Percentiles rank a stretch among this genome's conserved stretches.
phyloP scores from a whole-genome alignment of 2,329 filamentous ascomycete species.

The Triangularia setosa region DNA sequence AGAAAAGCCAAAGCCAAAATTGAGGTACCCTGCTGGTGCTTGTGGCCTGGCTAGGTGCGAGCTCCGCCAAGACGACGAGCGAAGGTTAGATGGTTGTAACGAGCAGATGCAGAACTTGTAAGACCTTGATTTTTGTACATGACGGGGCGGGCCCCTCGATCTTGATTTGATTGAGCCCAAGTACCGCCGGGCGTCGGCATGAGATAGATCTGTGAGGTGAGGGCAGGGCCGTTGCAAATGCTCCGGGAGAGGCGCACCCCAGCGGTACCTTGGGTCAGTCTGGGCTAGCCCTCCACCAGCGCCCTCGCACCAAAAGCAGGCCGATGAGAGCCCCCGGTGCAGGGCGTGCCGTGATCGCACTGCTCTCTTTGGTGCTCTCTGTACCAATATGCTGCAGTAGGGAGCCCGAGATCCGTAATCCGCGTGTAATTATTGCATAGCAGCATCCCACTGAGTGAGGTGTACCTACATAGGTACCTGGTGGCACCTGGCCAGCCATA shows the following conservation, averaged over 20 bases:
- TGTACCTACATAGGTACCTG: not conserved
- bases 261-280: not conserved
- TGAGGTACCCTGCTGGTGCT: not conserved
- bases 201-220: no score
- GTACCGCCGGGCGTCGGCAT: not conserved
- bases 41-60: not conserved
- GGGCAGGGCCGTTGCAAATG: not conserved
- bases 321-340: not conserved
- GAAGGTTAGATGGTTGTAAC: not conserved
- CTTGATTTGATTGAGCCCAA: constrained; percentile 8
- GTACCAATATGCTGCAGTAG: no score
- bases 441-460: no score
- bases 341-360: not conserved
- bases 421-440: no score
- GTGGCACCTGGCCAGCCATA: not conserved
- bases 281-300: not conserved
- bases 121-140: constrained; percentile 19
- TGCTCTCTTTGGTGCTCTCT: not conserved
- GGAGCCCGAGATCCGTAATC: no score
- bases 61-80: not conserved
- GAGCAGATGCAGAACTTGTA: constrained; percentile 7
- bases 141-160: not conserved
- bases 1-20: constrained; percentile 2
- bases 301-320: not conserved
- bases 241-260: not conserved